Evolutionary conservation across 2,329 filamentous ascomycete genomes (phyloP), one percentile per base, ranked within the genome.

Genomic region (Aspergillus sp.): DNA sequence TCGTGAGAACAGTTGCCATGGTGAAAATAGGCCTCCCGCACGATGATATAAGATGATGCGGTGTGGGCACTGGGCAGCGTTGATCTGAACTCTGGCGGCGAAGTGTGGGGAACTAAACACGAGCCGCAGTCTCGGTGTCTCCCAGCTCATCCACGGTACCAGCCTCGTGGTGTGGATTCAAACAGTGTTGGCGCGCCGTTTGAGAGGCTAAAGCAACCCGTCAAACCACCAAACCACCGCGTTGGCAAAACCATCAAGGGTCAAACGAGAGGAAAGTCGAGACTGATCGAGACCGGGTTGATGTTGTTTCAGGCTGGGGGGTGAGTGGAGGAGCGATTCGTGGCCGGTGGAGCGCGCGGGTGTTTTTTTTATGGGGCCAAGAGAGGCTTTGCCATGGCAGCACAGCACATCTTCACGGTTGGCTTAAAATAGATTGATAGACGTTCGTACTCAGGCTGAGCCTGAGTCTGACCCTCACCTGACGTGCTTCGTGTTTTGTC

Each of bases 1-100:
- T 62, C 27, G 62, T 58, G 27, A 70, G 56, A 13, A 69, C 56
- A 44, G 66, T 60, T 3, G 65, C 17, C 68, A 70, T 70, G 15
- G n/a, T 59, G 42, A 44, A 49, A 20, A 27, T 5, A 19, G 22
- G 12, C 13, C 15, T 33, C 39, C 20, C 7, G 17, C 5, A 39
- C 24, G 27, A 15, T 27, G 15, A 1, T 33, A 11, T 34, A n/a
- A 13, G 34, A 24, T n/a, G 13, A 12, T 51, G n/a, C 22, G 20
- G 34, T 51, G 34, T 41, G 41, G 33, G 9, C 15, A 15, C 22
- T 22, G 33, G 40, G 45, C 17, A 48, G 44, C 6, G 44, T 46
- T 30, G 45, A 48, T 48, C 45, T 37, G 45, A 24, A 13, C 45
- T 34, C 30, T 7, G 19, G n/a, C 17, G 9, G 17, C 15, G n/a